These are phyloP conservation scores for Hygrocybe coccinea DNA, from an alignment of 768 basidiomycete species.

Conservation along the genomic window DNA sequence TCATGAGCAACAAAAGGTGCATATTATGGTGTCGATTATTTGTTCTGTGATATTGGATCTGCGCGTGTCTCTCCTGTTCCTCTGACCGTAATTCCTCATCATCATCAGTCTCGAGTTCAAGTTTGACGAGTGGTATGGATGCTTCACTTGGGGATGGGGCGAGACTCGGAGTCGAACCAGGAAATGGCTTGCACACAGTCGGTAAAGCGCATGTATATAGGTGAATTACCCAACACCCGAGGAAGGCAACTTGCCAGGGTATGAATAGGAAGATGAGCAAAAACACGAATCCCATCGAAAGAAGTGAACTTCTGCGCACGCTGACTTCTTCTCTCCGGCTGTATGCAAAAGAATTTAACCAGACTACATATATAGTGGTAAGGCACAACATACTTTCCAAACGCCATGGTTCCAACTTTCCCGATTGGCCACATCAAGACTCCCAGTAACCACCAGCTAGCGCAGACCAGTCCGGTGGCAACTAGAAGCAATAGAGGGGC, in stretches of 20 bases:
- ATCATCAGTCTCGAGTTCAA: background rate
- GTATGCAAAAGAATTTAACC: background rate
- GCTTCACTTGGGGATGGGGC: background rate
- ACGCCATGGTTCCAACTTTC: slow-evolving; percentile 27
- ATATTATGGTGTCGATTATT: slow-evolving; percentile 47
- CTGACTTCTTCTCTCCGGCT: slow-evolving; percentile 30
- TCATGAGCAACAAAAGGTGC: slow-evolving; percentile 70
- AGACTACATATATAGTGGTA: background rate
- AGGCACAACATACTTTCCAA: slow-evolving; percentile 33
- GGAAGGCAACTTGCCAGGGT: slow-evolving; percentile 91
- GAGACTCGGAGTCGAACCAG: slow-evolving; percentile 10
- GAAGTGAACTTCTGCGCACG: slow-evolving; percentile 43
- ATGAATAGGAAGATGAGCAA: slow-evolving; percentile 66
- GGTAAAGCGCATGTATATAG: slow-evolving; percentile 55
- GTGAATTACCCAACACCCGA: slow-evolving; percentile 80
- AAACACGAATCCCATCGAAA: slow-evolving; percentile 59
- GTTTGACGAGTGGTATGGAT: background rate
- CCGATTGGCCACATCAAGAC: slow-evolving; percentile 46
- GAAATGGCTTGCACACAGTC: slow-evolving; percentile 14
- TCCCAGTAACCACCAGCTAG: slow-evolving; percentile 53
- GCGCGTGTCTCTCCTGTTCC: background rate
- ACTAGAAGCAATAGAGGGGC: slow-evolving; percentile 55
- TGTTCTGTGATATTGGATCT: background rate
- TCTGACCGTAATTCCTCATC: background rate
- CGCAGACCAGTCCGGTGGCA: slow-evolving; percentile 58